Evolutionary conservation across 2,329 filamentous ascomycete genomes (phyloP).

Genomic region (Pseudogymnoascus sp.): DNA sequence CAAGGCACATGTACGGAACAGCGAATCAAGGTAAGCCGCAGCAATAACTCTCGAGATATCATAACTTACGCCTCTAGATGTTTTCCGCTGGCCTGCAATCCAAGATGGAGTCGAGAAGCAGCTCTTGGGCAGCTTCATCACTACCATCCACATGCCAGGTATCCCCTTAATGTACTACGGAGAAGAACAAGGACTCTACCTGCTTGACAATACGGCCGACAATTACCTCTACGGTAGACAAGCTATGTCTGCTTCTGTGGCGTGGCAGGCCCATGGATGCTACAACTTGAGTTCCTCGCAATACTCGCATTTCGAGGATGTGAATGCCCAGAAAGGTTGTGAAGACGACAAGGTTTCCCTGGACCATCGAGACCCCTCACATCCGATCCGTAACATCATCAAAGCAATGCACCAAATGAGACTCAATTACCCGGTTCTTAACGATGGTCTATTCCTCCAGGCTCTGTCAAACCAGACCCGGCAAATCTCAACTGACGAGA

Average conservation of each 20-base stretch:
- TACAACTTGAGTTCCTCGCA: constrained; percentile 48
- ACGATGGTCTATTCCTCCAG: constrained; percentile 49
- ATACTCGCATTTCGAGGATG: constrained; percentile 50
- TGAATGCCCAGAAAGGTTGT: constrained; percentile 46
- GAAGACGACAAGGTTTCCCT: constrained; percentile 47
- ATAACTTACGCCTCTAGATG: constrained; percentile 48
- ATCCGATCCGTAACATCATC: constrained; percentile 51
- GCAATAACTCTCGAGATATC: constrained; percentile 37
- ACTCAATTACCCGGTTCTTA: constrained; percentile 46
- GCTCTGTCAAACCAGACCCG: constrained; percentile 49
- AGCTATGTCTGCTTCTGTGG: constrained; percentile 51
- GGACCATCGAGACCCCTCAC: constrained; percentile 55
- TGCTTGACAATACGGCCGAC: constrained; percentile 53
- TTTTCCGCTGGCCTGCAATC: constrained; percentile 57
- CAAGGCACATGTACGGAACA: constrained; percentile 55
- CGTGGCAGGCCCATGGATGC: constrained; percentile 59
- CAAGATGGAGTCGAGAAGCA: constrained; percentile 49
- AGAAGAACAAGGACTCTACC: constrained; percentile 58
- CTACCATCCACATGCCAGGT: constrained; percentile 51
- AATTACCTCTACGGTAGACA: constrained; percentile 61
- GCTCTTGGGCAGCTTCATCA: constrained; percentile 51
- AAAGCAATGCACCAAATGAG: constrained; percentile 56
- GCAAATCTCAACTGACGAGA: constrained; percentile 43
- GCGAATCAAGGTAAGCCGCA: constrained; percentile 40
- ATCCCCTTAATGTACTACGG: constrained; percentile 56